Conservation (phyloP, 345 rosid genomes). For the Clarkia xantiana region DNA sequence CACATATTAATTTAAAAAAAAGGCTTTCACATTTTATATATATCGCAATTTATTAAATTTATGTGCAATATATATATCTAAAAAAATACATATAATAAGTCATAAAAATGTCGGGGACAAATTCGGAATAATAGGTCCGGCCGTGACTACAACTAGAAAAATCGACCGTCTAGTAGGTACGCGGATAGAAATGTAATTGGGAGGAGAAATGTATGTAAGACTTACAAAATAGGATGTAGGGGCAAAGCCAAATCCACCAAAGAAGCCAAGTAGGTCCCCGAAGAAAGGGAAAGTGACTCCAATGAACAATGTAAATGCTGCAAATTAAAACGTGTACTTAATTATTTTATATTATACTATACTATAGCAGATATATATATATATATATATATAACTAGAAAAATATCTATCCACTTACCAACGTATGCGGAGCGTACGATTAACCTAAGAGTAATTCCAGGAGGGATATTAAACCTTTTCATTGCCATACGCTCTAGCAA, state of each 20-base stretch:
- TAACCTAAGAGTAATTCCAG: constrained; percentile 44
- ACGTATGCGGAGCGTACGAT: constrained; percentile 67
- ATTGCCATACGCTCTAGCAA: constrained; percentile 51
- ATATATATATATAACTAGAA: too few relatives aligned
- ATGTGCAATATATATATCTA: too few relatives aligned
- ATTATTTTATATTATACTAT: neutral
- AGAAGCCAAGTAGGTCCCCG: constrained; percentile 92
- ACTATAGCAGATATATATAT: neutral
- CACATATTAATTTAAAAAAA: too few relatives aligned
- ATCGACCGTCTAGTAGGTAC: too few relatives aligned
- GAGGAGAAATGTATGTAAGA: neutral
- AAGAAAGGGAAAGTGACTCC: constrained; percentile 92
- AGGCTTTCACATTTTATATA: too few relatives aligned
- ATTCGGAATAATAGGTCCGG: too few relatives aligned
- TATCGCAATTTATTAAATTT: too few relatives aligned
- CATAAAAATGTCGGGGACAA: too few relatives aligned
- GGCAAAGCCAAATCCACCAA: constrained; percentile 93
- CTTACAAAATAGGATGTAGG: constrained; percentile 90
- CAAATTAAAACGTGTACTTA: neutral
- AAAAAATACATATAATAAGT: too few relatives aligned
- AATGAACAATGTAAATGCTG: constrained; percentile 72
- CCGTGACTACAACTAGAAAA: too few relatives aligned
- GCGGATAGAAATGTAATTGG: neutral
- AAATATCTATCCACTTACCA: too few relatives aligned
- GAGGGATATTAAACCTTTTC: constrained; percentile 37